Evolutionary conservation across 208 protist genomes (phyloP).

Genomic region (Crithidia expoeki): DNA sequence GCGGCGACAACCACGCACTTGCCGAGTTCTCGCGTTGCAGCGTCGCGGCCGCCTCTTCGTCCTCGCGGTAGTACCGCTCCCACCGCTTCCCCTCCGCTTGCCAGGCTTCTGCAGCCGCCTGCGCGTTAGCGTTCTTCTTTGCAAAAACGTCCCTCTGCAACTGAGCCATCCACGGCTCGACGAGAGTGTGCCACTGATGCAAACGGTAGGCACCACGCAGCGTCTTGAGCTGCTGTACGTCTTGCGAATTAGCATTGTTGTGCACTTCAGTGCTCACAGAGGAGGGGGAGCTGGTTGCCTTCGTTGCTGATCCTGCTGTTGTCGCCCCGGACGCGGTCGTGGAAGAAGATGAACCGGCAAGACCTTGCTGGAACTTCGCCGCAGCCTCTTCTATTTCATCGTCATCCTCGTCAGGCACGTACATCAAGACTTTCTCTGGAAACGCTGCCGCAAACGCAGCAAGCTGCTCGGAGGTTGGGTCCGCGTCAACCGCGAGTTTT

Average conservation of each 20-base stretch:
- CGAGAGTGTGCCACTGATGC: slow-evolving; percentile 39
- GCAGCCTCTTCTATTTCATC: slow-evolving; percentile 15
- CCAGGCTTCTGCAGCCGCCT: slow-evolving; percentile 21
- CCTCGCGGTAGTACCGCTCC: slow-evolving; percentile 40
- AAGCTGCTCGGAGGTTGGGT: slow-evolving; percentile 28
- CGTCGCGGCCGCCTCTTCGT: slow-evolving; percentile 25
- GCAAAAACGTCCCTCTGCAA: slow-evolving; percentile 27
- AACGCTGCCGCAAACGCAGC: slow-evolving; percentile 33
- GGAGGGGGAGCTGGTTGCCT: background rate
- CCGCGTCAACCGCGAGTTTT: slow-evolving; percentile 26
- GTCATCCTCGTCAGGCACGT: slow-evolving; percentile 38
- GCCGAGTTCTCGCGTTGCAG: slow-evolving; percentile 13
- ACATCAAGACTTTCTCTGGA: slow-evolving; percentile 33
- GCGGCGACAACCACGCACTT: slow-evolving; percentile 34
- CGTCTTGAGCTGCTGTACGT: slow-evolving; percentile 14
- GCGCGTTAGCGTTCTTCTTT: slow-evolving; percentile 12
- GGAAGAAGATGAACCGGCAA: background rate
- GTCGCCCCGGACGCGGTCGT: background rate
- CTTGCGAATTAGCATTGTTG: background rate
- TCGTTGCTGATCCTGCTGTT: background rate
- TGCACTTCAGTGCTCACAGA: background rate
- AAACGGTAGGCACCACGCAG: slow-evolving; percentile 43
- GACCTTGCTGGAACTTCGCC: slow-evolving; percentile 18
- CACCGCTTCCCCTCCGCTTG: slow-evolving; percentile 40
- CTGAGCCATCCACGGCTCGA: slow-evolving; percentile 36